Base-by-base conservation (phyloP, 2,329 filamentous ascomycete genomes). In the Pseudocercospora macadamiae region DNA sequence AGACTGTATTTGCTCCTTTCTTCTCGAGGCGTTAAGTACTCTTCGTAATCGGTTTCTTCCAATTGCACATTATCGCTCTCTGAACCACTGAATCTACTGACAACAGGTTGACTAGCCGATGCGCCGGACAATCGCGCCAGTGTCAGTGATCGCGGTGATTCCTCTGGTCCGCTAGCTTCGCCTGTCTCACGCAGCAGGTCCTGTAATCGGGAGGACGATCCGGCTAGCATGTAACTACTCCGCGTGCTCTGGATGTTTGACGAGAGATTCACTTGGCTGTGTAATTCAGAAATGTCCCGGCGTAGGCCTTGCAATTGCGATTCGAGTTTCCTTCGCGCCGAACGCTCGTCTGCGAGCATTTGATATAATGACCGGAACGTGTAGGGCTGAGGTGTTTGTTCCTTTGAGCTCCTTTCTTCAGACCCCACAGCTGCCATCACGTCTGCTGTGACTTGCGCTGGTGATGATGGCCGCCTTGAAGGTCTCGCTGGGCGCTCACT, bases 301-400 rank as follows among this genome's bases (percentile, higher is more conserved):
- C 66, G 66, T 30, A 74, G 61, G 28, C 52, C 54, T 14, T 64
- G 60, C 37, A 75, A 64, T 47, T 73, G 68, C 8, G 45, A 65
- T 49, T 75, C 72, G 18, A 75, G 65, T 16, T 65, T 67, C n/a
- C 70, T 67, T 7, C 73, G 69, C 2, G 72, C 72, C 6, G 67
- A 67, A n/a, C 73, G 69, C 57, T 75, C 73, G 59, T 73, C 70
- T 32, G 71, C 62, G n/a, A 75, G 68, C 69, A 74, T 73, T 47
- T 73, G 70, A 60, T 74, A 75, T 4, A 75, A 67, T 1, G 72
- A 70, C 23, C 67, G 66, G 64, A 74, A 72, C 3, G 70, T 71
- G 21, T 67, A 64, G 14, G 63, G 62, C 30, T 64, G 66, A 4
- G 59, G 57, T 21, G 47, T 49, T n/a, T 49, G 47, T 30, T 49